phyloP scores from a whole-genome alignment of 805 yeast genomes.

The Wickerhamiella cacticola region DNA sequence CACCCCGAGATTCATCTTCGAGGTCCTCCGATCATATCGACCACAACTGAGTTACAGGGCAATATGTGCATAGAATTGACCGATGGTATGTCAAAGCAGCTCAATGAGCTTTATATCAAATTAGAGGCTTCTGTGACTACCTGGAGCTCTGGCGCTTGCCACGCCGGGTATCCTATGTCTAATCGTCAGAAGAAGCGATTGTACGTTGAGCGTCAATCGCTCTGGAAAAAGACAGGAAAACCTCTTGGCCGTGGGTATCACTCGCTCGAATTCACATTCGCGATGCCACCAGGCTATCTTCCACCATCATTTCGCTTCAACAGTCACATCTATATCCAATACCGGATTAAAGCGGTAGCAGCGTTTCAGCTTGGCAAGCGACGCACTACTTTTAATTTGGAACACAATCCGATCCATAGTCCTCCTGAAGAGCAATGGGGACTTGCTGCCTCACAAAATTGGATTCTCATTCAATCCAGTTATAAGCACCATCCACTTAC shows the following conservation, averaged over 20 bases:
- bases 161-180: not conserved
- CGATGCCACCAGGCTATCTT: constrained; percentile 6
- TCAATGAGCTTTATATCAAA: not conserved
- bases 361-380: not conserved
- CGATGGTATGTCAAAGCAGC: not conserved
- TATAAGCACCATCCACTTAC: not conserved
- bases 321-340: constrained; percentile 1
- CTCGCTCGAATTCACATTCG: constrained; percentile 2
- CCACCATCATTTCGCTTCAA: constrained; percentile 7
- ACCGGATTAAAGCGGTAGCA: not conserved
- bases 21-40: constrained; percentile 4
- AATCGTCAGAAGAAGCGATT: constrained; percentile 7
- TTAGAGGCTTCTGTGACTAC: constrained; percentile 7
- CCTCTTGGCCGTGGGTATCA: not conserved
- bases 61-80: not conserved
- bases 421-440: constrained; percentile 12
- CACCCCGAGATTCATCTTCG: constrained; percentile 1
- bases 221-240: not conserved
- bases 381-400: constrained; percentile 1
- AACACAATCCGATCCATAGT: constrained; percentile 8
- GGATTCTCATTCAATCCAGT: not conserved
- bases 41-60: not conserved
- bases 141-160: not conserved
- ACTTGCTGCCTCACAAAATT: not conserved
- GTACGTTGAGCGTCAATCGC: constrained; percentile 4